Evolutionary conservation across 768 basidiomycete species (phyloP).

Genomic region (Candolleomyces eurysporus): DNA sequence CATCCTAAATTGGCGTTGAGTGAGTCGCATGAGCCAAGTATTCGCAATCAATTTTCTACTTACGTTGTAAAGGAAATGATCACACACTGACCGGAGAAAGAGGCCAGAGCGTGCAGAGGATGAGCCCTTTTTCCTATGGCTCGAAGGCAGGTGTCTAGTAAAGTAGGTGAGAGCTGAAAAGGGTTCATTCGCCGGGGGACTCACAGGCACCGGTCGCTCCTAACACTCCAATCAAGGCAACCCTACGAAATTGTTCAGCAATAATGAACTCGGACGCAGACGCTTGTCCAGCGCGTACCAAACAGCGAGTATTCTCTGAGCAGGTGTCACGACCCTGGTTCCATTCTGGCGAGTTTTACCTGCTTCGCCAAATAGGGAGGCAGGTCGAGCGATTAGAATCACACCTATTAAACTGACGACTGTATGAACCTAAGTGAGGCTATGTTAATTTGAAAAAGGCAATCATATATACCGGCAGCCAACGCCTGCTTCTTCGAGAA

Average conservation of each 20-base stretch:
- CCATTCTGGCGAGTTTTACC: neutral
- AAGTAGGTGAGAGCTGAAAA: too few species aligned
- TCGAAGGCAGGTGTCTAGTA: slow-evolving; percentile 44
- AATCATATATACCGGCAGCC: slow-evolving; percentile 34
- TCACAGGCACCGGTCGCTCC: slow-evolving; percentile 69
- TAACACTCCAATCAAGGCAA: slow-evolving; percentile 61
- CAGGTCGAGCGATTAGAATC: slow-evolving; percentile 77
- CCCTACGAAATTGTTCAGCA: slow-evolving; percentile 28
- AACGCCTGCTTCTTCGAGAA: slow-evolving; percentile 54
- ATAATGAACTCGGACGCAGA: neutral
- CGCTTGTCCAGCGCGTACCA: slow-evolving; percentile 31
- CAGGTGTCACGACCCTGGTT: slow-evolving; percentile 24
- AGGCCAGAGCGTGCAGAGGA: slow-evolving; percentile 67
- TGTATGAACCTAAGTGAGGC: slow-evolving; percentile 12
- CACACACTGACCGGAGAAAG: slow-evolving; percentile 61
- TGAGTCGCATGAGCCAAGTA: neutral
- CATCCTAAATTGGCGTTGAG: slow-evolving; percentile 34
- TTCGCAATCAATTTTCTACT: slow-evolving; percentile 8
- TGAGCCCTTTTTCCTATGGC: slow-evolving; percentile 77
- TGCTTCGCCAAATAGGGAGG: slow-evolving; percentile 60
- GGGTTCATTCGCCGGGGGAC: slow-evolving; percentile 17
- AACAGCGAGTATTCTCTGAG: slow-evolving; percentile 57
- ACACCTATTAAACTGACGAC: slow-evolving; percentile 74
- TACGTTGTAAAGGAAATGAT: slow-evolving; percentile 34
- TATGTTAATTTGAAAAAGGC: neutral